Evolutionary conservation across 2,329 filamentous ascomycete genomes (phyloP).

Genomic region (Elsinoe ampelina): DNA sequence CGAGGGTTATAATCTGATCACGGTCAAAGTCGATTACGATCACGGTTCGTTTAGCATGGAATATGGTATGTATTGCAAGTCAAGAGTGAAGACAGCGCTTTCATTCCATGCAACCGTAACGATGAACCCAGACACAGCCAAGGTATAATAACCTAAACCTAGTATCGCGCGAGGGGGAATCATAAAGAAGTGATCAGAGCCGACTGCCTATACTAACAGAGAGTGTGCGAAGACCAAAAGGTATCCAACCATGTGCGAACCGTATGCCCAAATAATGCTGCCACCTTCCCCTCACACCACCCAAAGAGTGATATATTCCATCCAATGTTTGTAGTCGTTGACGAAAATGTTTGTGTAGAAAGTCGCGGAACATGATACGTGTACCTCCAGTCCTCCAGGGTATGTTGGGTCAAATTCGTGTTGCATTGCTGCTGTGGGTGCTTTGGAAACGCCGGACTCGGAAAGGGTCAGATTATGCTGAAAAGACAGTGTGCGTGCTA

Average conservation of each 20-base stretch:
- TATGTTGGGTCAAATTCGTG: not conserved
- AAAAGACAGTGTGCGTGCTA: conserved; percentile 9
- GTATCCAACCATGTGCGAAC: not conserved
- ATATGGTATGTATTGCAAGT: not conserved
- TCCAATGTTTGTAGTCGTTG: not conserved
- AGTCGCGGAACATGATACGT: not conserved
- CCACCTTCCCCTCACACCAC: not conserved
- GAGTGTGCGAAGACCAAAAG: not conserved
- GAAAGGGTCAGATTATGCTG: not conserved
- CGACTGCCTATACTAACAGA: not conserved
- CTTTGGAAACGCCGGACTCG: conserved; percentile 8
- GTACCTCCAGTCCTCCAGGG: not conserved
- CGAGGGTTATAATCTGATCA: not conserved
- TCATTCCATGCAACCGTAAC: conserved; percentile 11
- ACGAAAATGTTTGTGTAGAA: not conserved
- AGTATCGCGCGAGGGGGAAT: conserved; percentile 13
- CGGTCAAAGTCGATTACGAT: not conserved
- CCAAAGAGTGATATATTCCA: not conserved
- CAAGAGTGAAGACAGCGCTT: conserved; percentile 10
- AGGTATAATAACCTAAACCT: conserved; percentile 7
- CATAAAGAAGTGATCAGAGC: conserved; percentile 2
- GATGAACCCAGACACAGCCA: conserved; percentile 6
- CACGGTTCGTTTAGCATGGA: not conserved
- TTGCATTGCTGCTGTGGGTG: conserved; percentile 8
- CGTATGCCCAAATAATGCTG: not conserved